Evolutionary conservation across 805 yeast species (phyloP).

Genomic region (Candida rishiriensis): DNA sequence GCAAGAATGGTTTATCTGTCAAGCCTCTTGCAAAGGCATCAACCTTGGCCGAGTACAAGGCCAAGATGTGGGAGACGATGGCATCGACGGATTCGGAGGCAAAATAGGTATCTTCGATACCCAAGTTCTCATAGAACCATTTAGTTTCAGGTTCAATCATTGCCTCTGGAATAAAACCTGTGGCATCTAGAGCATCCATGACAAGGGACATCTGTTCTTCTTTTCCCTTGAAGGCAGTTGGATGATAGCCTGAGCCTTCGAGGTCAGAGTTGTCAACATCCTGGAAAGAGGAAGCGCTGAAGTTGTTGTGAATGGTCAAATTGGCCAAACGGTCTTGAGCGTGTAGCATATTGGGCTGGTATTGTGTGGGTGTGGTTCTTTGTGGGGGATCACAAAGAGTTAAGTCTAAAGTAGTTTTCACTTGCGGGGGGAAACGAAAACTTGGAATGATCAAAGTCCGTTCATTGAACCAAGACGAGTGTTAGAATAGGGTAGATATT

Average conservation of each 20-base stretch:
- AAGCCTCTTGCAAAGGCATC: conserved; percentile 73
- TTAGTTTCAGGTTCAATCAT: conserved; percentile 80
- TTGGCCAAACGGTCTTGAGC: conserved; percentile 10
- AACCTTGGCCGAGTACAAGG: conserved; percentile 87
- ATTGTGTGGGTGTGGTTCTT: no score
- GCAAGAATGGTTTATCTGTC: conserved; percentile 54
- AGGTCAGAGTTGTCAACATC: conserved; percentile 28
- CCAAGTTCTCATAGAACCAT: conserved; percentile 85
- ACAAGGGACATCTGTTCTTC: conserved; percentile 77
- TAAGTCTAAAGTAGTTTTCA: no score
- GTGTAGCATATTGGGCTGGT: no score
- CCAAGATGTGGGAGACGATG: conserved; percentile 79
- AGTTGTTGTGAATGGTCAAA: conserved; percentile 32
- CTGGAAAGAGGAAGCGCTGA: conserved; percentile 32
- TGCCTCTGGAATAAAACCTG: conserved; percentile 86
- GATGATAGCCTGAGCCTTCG: conserved; percentile 55
- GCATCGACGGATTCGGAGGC: conserved; percentile 78
- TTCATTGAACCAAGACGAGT: no score
- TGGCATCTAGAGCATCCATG: conserved; percentile 70
- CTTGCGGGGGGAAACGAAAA: no score
- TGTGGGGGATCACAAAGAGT: no score
- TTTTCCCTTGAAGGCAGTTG: conserved; percentile 74
- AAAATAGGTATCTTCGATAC: conserved; percentile 89
- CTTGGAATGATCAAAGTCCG: no score
- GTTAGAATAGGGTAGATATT: no score